phyloP scores from a whole-genome alignment of 108 stramenopile genomes.

The Cyclostephanos invisitatus region DNA sequence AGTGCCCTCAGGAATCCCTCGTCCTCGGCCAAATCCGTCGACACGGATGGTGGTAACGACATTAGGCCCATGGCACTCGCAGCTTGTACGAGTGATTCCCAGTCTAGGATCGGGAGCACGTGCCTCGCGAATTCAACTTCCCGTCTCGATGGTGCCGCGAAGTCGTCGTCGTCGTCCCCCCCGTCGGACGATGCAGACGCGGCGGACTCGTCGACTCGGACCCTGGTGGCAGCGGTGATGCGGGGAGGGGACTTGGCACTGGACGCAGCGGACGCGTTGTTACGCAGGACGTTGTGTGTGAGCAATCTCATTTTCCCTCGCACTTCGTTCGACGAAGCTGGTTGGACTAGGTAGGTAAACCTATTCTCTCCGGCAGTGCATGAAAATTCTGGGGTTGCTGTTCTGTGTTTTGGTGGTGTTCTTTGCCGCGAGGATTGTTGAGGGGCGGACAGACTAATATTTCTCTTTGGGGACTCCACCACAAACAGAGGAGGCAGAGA shows the following conservation, averaged over 20 bases:
- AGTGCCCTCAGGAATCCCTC: constrained; percentile 80
- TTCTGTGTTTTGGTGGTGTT: too few relatives aligned
- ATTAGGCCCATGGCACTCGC: constrained; percentile 77
- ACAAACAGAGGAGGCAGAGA: too few relatives aligned
- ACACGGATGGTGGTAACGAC: constrained; percentile 74
- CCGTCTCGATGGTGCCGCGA: constrained; percentile 28
- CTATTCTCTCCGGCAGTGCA: too few relatives aligned
- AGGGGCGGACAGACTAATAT: too few relatives aligned
- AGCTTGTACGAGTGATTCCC: constrained; percentile 70
- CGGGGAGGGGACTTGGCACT: constrained; percentile 69
- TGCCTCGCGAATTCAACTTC: constrained; percentile 79
- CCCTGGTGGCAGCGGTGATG: constrained; percentile 78
- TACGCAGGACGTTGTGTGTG: constrained; percentile 90
- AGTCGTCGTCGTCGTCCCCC: neutral
- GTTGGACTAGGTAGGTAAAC: too few relatives aligned
- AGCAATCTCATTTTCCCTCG: constrained; percentile 57
- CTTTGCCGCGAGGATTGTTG: too few relatives aligned
- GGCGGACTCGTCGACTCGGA: constrained; percentile 73
- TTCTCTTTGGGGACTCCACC: too few relatives aligned
- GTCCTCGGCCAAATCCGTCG: constrained; percentile 76
- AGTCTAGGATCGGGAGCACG: constrained; percentile 65
- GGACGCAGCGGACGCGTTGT: constrained; percentile 76
- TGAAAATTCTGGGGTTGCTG: too few relatives aligned
- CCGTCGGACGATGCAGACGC: constrained; percentile 27
- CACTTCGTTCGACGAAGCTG: too few relatives aligned